These are phyloP conservation scores for Eimeria praecox DNA, from an alignment of 169 alveolate genomes.

Conservation along the genomic window DNA sequence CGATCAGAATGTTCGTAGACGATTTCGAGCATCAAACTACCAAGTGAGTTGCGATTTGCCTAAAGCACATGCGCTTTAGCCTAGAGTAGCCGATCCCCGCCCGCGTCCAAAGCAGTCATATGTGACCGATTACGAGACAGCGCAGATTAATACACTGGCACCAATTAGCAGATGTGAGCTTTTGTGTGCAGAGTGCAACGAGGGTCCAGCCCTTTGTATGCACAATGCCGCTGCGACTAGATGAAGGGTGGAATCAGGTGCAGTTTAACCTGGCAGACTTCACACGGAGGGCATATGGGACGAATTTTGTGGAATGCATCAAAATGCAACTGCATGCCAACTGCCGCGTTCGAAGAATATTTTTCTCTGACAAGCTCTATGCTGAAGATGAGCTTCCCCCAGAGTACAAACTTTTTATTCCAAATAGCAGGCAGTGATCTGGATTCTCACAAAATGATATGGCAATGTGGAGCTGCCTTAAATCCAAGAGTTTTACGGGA, in stretches of 20 bases:
- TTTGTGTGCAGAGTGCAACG: constrained; percentile 88
- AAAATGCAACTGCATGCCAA: constrained; percentile 98
- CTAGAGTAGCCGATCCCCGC: background rate
- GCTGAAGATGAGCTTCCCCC: constrained; percentile 91
- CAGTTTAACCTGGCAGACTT: constrained; percentile 97
- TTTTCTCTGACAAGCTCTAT: constrained; percentile 97
- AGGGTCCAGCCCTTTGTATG: constrained; percentile 98
- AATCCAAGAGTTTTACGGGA: background rate
- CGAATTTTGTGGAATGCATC: constrained; percentile 97
- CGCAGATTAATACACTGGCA: background rate
- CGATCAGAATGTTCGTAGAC: constrained; percentile 97
- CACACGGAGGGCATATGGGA: constrained; percentile 98
- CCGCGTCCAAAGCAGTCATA: background rate
- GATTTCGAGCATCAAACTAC: constrained; percentile 98
- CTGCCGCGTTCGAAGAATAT: constrained; percentile 97
- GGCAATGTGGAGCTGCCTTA: background rate
- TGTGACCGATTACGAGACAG: background rate
- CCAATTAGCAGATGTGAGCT: background rate
- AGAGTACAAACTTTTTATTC: constrained; percentile 90
- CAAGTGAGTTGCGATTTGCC: constrained; percentile 87
- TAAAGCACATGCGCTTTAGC: constrained; percentile 4
- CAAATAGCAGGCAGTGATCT: constrained; percentile 73
- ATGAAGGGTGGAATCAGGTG: constrained; percentile 98
- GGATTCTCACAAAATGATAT: background rate
- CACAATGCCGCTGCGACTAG: constrained; percentile 99